Evolutionary conservation across 768 basidiomycete species (phyloP), one percentile per base, ranked within the genome.

Genomic region (Serpula lacrymans): DNA sequence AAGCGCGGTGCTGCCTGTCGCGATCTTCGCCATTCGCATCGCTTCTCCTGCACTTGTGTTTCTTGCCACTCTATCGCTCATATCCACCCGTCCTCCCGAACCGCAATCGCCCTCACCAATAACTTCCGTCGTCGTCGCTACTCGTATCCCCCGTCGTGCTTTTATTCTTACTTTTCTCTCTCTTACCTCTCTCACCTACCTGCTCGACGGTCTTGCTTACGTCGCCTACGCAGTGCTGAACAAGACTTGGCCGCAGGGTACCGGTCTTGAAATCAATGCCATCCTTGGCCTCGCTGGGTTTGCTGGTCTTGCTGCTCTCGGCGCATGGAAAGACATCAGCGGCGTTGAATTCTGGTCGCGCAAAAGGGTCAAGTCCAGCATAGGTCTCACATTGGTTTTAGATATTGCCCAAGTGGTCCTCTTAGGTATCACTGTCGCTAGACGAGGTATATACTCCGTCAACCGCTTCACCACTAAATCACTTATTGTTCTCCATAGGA

Each of bases 251-350:
- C 75, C 74, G 10, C 66, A 60, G 28, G 52, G 68, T 45, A 79
- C 81, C 6, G 86, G 81, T 17, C 71, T 85, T 29, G 83, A 84
- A 52, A 60, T 82, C 55, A 85, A 76, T 50, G 68, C 87, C 29
- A 54, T 88, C 30, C 58, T 82, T 31, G 88, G 86, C 39, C 70
- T 89, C 23, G 53, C 78, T 29, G 84, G 82, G 4, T 88, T 86
- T 50, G 67, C 79, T 25, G 82, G 84, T 26, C 66, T 91, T 35
- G 84, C 87, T 11, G 78, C 80, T 8, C 65, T 88, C 31, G 88
- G 88, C 7, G 73, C 84, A 10, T 89, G 80, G 78, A 88, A 90
- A 62, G 87, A 88, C 47, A 67, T 84, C 40, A 73, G 77, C 22
- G 84, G 83, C 25, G 71, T 81, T 25, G 69, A 78, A 27, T 77